phyloP scores from a whole-genome alignment of 192 early-diverging fungal species.

The Thamnidium elegans region DNA sequence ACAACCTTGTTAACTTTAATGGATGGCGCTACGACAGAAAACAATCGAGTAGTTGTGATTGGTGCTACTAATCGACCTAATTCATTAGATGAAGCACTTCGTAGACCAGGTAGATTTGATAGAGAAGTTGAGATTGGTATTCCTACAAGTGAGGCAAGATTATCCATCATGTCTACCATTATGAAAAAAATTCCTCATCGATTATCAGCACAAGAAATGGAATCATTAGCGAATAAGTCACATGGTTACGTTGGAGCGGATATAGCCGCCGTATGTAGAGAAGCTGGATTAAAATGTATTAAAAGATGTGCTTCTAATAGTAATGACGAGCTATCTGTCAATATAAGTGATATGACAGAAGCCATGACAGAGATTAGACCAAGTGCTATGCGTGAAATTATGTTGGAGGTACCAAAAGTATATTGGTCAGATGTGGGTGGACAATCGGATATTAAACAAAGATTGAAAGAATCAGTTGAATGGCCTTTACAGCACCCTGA shows the following conservation, averaged over 20 bases:
- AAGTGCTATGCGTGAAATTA: constrained; percentile 84
- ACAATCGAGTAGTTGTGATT: constrained; percentile 68
- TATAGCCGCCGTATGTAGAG: constrained; percentile 78
- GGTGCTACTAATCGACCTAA: constrained; percentile 94
- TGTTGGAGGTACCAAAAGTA: constrained; percentile 91
- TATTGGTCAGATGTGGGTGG: constrained; percentile 95
- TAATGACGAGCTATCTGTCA: constrained; percentile 43
- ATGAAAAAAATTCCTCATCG: constrained; percentile 67
- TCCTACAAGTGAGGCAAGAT: constrained; percentile 64
- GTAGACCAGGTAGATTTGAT: constrained; percentile 93
- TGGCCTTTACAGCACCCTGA: constrained; percentile 98
- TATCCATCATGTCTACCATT: constrained; percentile 70
- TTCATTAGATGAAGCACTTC: constrained; percentile 82
- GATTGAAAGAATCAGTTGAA: constrained; percentile 92
- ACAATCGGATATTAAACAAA: constrained; percentile 86
- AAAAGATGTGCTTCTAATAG: constrained; percentile 35
- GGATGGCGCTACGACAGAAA: constrained; percentile 62
- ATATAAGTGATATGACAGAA: constrained; percentile 52
- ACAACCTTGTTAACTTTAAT: constrained; percentile 92
- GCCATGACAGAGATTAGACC: constrained; percentile 62
- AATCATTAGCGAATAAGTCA: constrained; percentile 55
- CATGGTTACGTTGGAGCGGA: constrained; percentile 99
- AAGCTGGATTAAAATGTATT: constrained; percentile 84
- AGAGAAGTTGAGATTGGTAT: constrained; percentile 96
- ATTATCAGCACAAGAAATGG: constrained; percentile 57